Base-by-base conservation (phyloP, 306 rosid genomes). In the Cicer bijugum region DNA sequence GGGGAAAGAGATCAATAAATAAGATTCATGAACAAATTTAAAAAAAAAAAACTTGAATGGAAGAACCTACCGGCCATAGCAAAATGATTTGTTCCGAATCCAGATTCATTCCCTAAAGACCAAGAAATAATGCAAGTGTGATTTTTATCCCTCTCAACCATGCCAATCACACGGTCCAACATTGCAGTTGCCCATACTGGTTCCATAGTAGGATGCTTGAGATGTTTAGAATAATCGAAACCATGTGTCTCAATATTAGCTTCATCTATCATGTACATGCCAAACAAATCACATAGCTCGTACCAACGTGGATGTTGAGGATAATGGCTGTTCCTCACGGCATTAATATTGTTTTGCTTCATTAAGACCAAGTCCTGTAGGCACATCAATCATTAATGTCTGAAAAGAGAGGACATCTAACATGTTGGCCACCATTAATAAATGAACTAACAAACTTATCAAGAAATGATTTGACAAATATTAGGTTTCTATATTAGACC, bases 291-390 rank as follows among this genome's bases (percentile, higher is more conserved):
- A 42, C 98, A 94, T 48, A 94, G 85, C 83, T 94, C 97, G 1
- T 94, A 94, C 98, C 98, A 94, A 51, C 97, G 96, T 9, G 96
- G 84, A 85, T 94, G 98, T 79, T 94, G 97, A 45, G 98, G 98
- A 85, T 94, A 94, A 87, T 94, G 98, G 78, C 98, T 91, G 84
- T 94, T 94, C 83, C 98, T 88, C 82, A 94, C 96, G 9, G 97
- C 94, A 85, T 94, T 94, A 67, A 94, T 83, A 80, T 94, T 94
- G 80, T 87, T 80, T 83, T 94, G 91, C 83, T 94, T 94, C 98
- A 94, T 91, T 40, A 91, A 39, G 79, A 88, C 88, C 87, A 94
- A 86, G 86, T 94, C 98, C 96, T 93, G 88, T 65, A 80, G 40
- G 46, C 58, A 75, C 20, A 64, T 60, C 15, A 60, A 76, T 67